Percentiles rank a stretch among this genome's conserved stretches.
Conservation (phyloP, 2,329 filamentous ascomycete species). For the Neofusicoccum ribis region DNA sequence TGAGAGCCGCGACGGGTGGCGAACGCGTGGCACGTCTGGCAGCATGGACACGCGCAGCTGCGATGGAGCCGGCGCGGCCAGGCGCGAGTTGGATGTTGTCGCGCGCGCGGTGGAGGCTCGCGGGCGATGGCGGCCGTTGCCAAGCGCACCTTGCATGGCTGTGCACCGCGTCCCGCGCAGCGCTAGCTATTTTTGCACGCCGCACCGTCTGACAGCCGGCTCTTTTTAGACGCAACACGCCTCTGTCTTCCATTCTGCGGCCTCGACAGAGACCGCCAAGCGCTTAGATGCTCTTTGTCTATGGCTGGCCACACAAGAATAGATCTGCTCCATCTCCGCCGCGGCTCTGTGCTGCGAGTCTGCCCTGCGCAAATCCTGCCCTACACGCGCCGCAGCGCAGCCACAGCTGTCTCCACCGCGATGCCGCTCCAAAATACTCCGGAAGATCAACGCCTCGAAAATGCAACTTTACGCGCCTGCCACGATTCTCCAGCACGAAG, state of each 20-base stretch:
- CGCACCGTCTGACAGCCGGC: background rate
- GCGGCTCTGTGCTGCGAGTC: background rate
- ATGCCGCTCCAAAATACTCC: background rate
- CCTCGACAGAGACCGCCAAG: background rate
- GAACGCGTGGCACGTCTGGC: background rate
- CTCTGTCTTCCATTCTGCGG: background rate
- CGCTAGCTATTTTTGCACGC: conserved; percentile 9
- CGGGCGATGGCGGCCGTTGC: background rate
- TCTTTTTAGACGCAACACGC: background rate
- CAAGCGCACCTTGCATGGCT: background rate
- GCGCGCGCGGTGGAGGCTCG: background rate
- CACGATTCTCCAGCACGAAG: background rate
- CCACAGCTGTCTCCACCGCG: background rate
- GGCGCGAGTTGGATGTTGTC: too few relatives aligned
- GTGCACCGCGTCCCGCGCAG: background rate
- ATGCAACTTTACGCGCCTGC: background rate
- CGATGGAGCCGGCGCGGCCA: too few relatives aligned
- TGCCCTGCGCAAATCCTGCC: conserved; percentile 7
- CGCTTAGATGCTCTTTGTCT: background rate
- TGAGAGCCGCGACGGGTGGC: too few relatives aligned
- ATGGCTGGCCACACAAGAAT: conserved; percentile 5
- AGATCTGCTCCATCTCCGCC: background rate
- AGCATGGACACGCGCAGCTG: too few relatives aligned
- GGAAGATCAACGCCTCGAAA: conserved; percentile 3
- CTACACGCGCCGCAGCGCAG: background rate